These are phyloP conservation scores for Aspergillus wentii DNA, from an alignment of 495 filamentous ascomycete genomes.

Conservation along the genomic window DNA sequence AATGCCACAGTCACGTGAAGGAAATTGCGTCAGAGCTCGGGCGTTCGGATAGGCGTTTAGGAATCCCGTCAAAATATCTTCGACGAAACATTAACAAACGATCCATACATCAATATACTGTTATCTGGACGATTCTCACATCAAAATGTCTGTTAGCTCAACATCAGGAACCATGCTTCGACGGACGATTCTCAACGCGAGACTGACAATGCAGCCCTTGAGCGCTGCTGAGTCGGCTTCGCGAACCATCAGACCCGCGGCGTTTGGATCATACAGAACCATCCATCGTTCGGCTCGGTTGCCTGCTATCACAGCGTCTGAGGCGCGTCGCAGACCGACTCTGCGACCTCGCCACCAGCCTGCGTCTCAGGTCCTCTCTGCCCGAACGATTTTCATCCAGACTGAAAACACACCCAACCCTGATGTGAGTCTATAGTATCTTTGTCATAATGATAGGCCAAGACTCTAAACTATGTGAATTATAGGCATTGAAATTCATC, in stretches of 20 bases:
- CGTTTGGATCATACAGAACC: conserved; percentile 27
- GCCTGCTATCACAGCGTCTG: conserved; percentile 46
- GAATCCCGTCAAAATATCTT: conserved; percentile 9
- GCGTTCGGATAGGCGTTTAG: conserved; percentile 2
- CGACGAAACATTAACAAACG: conserved; percentile 3
- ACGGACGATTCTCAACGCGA: conserved; percentile 23
- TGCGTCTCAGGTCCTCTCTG: conserved; percentile 32
- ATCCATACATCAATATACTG: too few species aligned
- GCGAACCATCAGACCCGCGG: conserved; percentile 21
- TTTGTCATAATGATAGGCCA: background rate
- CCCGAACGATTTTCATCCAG: conserved; percentile 92
- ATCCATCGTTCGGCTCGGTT: conserved; percentile 37
- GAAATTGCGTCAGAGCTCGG: conserved; percentile 36
- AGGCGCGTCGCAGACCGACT: conserved; percentile 40
- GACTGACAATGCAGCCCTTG: conserved; percentile 20
- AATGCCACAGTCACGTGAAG: conserved; percentile 29
- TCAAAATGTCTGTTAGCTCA: conserved; percentile 30
- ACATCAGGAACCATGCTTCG: conserved; percentile 32
- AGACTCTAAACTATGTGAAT: background rate
- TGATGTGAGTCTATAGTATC: conserved; percentile 51
- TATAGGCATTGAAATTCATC: conserved; percentile 81
- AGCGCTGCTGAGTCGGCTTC: conserved; percentile 19
- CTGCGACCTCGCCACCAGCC: conserved; percentile 45
- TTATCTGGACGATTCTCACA: too few species aligned
- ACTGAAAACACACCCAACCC: conserved; percentile 89